Evolutionary conservation across 768 basidiomycete genomes (phyloP).

Genomic region (Trametopsis cervina): DNA sequence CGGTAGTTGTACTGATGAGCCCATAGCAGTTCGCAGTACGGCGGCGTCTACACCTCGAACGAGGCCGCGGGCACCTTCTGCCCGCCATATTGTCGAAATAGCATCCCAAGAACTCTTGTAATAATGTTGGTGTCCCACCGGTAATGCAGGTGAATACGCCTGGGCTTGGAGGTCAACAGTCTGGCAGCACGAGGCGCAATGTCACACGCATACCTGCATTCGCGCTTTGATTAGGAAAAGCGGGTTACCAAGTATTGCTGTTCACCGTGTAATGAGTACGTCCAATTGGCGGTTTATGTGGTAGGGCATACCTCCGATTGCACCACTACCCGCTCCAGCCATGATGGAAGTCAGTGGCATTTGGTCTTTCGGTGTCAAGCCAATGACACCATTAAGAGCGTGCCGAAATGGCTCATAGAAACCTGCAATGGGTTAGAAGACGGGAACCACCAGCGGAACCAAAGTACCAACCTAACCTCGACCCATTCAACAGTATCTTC

Average conservation of each 20-base stretch:
- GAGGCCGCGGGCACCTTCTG: slow-evolving; percentile 76
- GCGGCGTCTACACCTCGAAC: slow-evolving; percentile 91
- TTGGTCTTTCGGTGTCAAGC: slow-evolving; percentile 56
- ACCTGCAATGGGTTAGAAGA: slow-evolving; percentile 37
- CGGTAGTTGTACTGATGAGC: slow-evolving; percentile 89
- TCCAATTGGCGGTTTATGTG: too few relatives aligned
- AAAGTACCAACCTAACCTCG: slow-evolving; percentile 58
- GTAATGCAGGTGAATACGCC: slow-evolving; percentile 93
- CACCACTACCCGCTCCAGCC: slow-evolving; percentile 87
- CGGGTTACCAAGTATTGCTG: slow-evolving; percentile 79
- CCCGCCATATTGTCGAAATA: slow-evolving; percentile 65
- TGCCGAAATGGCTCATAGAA: slow-evolving; percentile 93
- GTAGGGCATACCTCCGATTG: slow-evolving; percentile 66
- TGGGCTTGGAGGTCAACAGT: slow-evolving; percentile 20
- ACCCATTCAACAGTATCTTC: slow-evolving; percentile 91
- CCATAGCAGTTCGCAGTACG: slow-evolving; percentile 90
- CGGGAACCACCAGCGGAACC: slow-evolving; percentile 3
- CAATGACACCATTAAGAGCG: slow-evolving; percentile 60
- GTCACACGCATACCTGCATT: slow-evolving; percentile 63
- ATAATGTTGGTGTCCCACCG: slow-evolving; percentile 90
- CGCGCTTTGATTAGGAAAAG: slow-evolving; percentile 95
- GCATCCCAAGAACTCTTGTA: slow-evolving; percentile 65
- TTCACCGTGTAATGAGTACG: too few relatives aligned
- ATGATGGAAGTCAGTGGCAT: slow-evolving; percentile 69
- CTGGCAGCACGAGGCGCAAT: neutral